These are phyloP conservation scores for Phyllosticta citribraziliensis DNA, from an alignment of 2,329 filamentous ascomycete species.

Conservation along the genomic window DNA sequence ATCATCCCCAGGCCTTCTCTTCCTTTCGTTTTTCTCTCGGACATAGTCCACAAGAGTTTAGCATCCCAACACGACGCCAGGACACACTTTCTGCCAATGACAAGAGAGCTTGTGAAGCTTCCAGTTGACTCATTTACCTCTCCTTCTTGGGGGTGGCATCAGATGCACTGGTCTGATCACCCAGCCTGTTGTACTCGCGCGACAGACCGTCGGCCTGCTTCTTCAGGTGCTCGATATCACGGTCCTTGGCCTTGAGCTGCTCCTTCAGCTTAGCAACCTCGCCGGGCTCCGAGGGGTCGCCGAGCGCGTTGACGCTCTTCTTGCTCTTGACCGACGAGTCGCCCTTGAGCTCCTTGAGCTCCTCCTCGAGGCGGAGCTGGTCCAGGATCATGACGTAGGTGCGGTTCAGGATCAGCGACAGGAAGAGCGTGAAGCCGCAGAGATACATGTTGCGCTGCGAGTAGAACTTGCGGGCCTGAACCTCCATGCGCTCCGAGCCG, in stretches of 20 bases:
- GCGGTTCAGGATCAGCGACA: slow-evolving; percentile 96
- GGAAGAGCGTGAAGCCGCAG: slow-evolving; percentile 97
- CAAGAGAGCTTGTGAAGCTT: not conserved
- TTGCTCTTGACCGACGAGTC: slow-evolving; percentile 51
- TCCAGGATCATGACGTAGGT: slow-evolving; percentile 98
- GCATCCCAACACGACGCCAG: not conserved
- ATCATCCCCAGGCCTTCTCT: not conserved
- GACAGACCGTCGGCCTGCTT: slow-evolving; percentile 80
- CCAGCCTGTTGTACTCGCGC: slow-evolving; percentile 75
- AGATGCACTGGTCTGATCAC: slow-evolving; percentile 63
- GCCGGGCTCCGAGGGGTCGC: slow-evolving; percentile 61
- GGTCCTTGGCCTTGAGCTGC: slow-evolving; percentile 62
- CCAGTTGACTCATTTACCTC: slow-evolving; percentile 32
- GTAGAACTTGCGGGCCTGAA: slow-evolving; percentile 99
- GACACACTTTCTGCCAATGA: not conserved
- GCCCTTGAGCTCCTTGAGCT: slow-evolving; percentile 73
- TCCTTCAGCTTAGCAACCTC: slow-evolving; percentile 62
- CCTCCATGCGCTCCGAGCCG: slow-evolving; percentile 88
- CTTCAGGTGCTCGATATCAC: slow-evolving; percentile 78
- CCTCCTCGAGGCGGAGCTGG: slow-evolving; percentile 82
- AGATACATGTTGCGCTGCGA: slow-evolving; percentile 99
- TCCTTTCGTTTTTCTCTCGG: not conserved
- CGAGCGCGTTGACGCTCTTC: slow-evolving; percentile 56
- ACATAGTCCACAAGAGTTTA: not conserved
- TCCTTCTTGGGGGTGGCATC: slow-evolving; percentile 46